phyloP scores from a whole-genome alignment of 495 filamentous ascomycete species.

The Penicillium lagena region DNA sequence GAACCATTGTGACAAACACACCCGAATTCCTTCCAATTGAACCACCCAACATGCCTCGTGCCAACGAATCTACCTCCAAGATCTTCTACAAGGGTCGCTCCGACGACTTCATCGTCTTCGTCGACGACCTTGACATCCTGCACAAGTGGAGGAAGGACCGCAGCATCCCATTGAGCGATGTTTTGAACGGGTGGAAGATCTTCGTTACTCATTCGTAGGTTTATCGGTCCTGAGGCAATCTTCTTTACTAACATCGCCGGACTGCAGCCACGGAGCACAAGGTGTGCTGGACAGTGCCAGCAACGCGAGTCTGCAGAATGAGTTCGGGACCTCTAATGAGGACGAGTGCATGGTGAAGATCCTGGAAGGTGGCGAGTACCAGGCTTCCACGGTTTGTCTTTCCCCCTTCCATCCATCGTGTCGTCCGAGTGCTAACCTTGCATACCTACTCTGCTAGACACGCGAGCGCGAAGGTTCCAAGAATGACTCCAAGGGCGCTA shows the following conservation, averaged over 20 bases:
- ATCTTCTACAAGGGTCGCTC: conserved; percentile 83
- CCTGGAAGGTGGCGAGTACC: conserved; percentile 64
- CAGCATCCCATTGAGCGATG: conserved; percentile 69
- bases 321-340: conserved; percentile 75
- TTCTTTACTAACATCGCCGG: neutral
- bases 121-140: conserved; percentile 65
- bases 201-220: conserved; percentile 86
- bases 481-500: conserved; percentile 25
- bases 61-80: conserved; percentile 67
- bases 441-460: conserved; percentile 9
- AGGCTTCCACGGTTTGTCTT: conserved; percentile 58
- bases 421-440: neutral
- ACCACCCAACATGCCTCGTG: conserved; percentile 61
- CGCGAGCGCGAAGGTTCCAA: conserved; percentile 26
- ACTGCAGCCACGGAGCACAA: conserved; percentile 73
- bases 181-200: conserved; percentile 85
- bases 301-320: conserved; percentile 65
- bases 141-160: conserved; percentile 81
- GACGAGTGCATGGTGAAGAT: conserved; percentile 78
- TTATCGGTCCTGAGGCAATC: neutral
- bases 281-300: conserved; percentile 72
- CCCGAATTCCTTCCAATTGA: conserved; percentile 10
- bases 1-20: conserved; percentile 6
- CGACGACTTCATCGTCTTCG: conserved; percentile 88
- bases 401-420: neutral